Base-by-base conservation (phyloP, 2,329 filamentous ascomycete genomes). In the Myriosclerotinia curreyana region DNA sequence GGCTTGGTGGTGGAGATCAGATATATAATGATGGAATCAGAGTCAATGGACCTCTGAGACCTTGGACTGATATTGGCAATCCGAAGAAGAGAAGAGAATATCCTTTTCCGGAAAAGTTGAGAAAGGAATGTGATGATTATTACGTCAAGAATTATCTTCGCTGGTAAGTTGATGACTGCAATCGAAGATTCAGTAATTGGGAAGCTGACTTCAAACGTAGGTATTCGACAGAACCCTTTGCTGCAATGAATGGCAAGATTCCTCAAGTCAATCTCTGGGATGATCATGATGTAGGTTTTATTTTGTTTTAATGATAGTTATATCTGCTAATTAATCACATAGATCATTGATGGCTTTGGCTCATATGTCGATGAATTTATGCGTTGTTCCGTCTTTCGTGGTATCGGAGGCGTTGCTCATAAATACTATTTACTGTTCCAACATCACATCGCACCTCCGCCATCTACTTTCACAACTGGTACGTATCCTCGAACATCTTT, bases 401-500 rank as follows among this genome's bases (percentile, higher is more conserved):
- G 95, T 25, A 86, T 99, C 64, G 95, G 95, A 6, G 92, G 91
- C 40, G 87, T 93, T 62, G 95, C 95, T 1, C 96, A 95, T 81
- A 99, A 99, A 77, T 98, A 98, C 77, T 99, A 99, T 75, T 85
- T 98, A 83, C 84, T 99, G 12, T 99, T 99, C 77, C 95, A 99
- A 78, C 95, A 99, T 71, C 94, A 97, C 72, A 79, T 96, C 58
- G 85, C 93, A 15, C 94, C 94, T 1, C 92, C 94, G 0, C 80
- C 83, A 67, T 93, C 90, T 38, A 96, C 93, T 0, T 97, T 88
- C 75, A 96, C 92, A 3, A 91, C 91, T 1, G 89, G 90, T 81
- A 83, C 80, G 77, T 68, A 63, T 75, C 68, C 12, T 31, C 46
- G 6, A 9, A n/a, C 5, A 36, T 25, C 14, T 5, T 34, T 25